These are phyloP conservation scores for Chaetomidium leptoderma DNA, from an alignment of 495 filamentous ascomycete species.

Conservation along the genomic window DNA sequence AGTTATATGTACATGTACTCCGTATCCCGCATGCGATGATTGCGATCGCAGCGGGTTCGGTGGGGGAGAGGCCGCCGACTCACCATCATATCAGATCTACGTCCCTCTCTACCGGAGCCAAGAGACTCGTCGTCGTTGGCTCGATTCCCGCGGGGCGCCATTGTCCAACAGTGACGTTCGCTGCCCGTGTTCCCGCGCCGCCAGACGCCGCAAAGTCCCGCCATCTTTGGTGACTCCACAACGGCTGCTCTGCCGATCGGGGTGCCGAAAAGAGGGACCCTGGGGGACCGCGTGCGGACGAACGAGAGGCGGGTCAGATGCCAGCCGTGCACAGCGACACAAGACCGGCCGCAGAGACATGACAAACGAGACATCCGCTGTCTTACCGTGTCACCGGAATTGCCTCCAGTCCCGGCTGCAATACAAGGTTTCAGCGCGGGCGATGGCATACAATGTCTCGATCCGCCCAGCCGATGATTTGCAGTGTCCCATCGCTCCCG, in stretches of 20 bases:
- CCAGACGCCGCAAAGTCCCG: background rate
- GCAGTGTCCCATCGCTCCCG: conserved; percentile 4
- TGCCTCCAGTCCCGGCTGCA: conserved; percentile 11
- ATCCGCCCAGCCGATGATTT: conserved; percentile 24
- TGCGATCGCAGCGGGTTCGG: background rate
- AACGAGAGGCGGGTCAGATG: background rate
- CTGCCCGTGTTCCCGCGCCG: background rate
- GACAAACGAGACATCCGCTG: conserved; percentile 17
- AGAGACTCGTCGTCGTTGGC: background rate
- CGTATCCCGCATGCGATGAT: no score
- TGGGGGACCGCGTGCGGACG: background rate
- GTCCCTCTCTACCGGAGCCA: background rate
- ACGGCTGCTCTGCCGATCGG: background rate
- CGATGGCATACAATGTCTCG: conserved; percentile 31
- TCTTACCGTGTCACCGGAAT: background rate
- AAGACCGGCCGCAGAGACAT: background rate
- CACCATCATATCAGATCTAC: background rate
- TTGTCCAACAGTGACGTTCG: conserved; percentile 4
- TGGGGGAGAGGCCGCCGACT: background rate
- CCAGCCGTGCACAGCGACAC: background rate
- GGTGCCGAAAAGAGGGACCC: background rate
- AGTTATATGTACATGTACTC: background rate
- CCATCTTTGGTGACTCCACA: background rate
- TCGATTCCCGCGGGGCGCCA: background rate
- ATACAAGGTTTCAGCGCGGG: conserved; percentile 23